Percentiles rank a stretch among this genome's conserved stretches.
phyloP scores from a whole-genome alignment of 306 rosid genomes.

The Citrullus colocynthis region DNA sequence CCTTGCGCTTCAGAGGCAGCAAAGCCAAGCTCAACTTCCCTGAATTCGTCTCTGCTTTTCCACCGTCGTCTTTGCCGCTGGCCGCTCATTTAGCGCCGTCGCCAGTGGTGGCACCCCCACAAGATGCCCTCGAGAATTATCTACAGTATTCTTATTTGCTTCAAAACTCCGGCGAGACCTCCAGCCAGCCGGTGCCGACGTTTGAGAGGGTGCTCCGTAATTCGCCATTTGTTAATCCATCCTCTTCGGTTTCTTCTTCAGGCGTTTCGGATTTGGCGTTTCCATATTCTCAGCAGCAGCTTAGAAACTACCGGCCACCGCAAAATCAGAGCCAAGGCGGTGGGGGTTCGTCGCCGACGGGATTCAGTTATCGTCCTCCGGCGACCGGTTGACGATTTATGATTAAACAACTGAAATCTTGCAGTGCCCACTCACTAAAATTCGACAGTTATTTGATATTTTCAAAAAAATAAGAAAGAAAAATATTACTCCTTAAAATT shows the following conservation, averaged over 20 bases:
- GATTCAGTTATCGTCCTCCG: neutral
- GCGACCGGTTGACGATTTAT: neutral
- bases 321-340: neutral
- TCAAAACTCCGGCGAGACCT: neutral
- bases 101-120: neutral
- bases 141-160: neutral
- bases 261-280: neutral
- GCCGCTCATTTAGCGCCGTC: neutral
- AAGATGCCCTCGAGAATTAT: neutral
- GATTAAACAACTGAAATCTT: neutral
- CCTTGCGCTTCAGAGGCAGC: conserved; percentile 11
- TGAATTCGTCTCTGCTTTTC: neutral
- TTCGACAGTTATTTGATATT: neutral
- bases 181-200: neutral
- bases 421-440: neutral
- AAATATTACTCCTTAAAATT: no score
- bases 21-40: conserved; percentile 18
- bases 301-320: neutral
- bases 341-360: neutral
- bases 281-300: neutral
- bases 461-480: no score
- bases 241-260: neutral
- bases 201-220: neutral
- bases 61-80: neutral
- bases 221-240: neutral